A percentile compares a stretch with the other conserved stretches of the same genome.
Conservation (phyloP, 192 early-diverging fungal genomes). For the Gaertneriomyces semiglobifer region DNA sequence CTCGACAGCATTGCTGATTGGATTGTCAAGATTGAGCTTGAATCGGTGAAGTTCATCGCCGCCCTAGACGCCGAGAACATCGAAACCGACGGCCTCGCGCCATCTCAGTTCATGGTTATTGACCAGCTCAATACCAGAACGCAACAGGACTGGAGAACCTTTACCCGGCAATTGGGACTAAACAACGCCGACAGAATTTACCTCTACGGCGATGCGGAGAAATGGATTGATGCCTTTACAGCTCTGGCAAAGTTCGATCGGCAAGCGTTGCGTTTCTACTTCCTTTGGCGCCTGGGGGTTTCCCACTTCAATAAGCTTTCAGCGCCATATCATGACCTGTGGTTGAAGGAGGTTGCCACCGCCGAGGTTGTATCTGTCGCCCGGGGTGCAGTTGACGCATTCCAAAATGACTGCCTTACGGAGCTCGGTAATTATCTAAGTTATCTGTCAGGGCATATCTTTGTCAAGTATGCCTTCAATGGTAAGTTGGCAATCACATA, state of each 20-base stretch:
- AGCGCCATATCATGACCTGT: conserved; percentile 29
- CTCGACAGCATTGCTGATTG: conserved; percentile 26
- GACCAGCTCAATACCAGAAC: conserved; percentile 29
- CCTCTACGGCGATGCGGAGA: conserved; percentile 30
- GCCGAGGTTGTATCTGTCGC: conserved; percentile 13
- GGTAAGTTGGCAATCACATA: conserved; percentile 22
- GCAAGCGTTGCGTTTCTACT: conserved; percentile 29
- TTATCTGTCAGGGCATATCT: conserved; percentile 42
- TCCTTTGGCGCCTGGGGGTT: conserved; percentile 37
- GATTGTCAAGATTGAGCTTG: conserved; percentile 25
- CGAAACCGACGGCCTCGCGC: conserved; percentile 5
- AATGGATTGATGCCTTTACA: conserved; percentile 29
- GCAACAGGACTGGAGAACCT: conserved; percentile 27
- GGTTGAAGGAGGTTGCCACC: conserved; percentile 18
- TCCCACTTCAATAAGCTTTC: conserved; percentile 44
- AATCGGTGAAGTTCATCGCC: conserved; percentile 24
- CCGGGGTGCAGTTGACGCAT: conserved; percentile 15
- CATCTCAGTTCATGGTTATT: conserved; percentile 29
- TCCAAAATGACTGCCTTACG: conserved; percentile 34
- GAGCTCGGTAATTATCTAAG: conserved; percentile 37
- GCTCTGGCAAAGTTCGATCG: conserved; percentile 10
- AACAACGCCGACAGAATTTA: conserved; percentile 25
- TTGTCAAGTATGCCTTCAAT: conserved; percentile 48
- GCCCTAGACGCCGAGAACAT: conserved; percentile 16
- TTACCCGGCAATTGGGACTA: conserved; percentile 28